Conservation (phyloP, 148 eudicot genomes). For the Chenopodium berlandieri region DNA sequence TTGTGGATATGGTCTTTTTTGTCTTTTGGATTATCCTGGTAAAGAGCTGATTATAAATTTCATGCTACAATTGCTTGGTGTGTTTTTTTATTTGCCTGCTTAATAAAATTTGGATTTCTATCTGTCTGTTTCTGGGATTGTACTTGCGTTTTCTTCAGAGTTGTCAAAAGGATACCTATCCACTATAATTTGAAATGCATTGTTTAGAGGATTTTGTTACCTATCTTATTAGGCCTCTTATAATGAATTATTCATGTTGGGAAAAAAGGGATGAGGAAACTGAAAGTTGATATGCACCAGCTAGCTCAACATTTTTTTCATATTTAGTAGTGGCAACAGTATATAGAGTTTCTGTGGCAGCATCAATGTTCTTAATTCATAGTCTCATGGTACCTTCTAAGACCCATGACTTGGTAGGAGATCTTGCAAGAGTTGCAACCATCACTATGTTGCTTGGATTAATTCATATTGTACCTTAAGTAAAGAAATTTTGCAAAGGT, state of each 20-base stretch:
- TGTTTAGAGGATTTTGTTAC: too few species aligned
- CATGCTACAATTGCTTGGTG: not conserved
- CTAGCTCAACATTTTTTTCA: too few species aligned
- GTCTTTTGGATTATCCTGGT: not conserved
- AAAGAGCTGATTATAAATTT: not conserved
- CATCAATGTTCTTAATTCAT: too few species aligned
- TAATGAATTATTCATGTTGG: too few species aligned
- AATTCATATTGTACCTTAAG: not conserved
- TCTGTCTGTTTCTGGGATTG: not conserved
- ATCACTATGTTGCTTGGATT: not conserved
- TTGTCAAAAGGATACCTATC: not conserved
- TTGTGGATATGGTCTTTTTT: not conserved
- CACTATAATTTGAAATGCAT: too few species aligned
- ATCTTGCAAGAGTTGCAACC: not conserved
- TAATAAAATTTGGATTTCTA: not conserved
- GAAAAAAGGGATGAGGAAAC: too few species aligned
- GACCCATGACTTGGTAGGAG: not conserved
- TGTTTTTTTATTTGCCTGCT: too few species aligned
- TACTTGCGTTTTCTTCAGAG: not conserved
- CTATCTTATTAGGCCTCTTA: too few species aligned
- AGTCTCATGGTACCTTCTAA: not conserved
- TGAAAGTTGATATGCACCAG: too few species aligned
- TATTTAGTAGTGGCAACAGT: too few species aligned
- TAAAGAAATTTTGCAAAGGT: not conserved
- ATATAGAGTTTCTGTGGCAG: too few species aligned